These are phyloP conservation scores for Colletotrichum caudatum DNA, from an alignment of 2,329 filamentous ascomycete genomes.

Conservation along the genomic window DNA sequence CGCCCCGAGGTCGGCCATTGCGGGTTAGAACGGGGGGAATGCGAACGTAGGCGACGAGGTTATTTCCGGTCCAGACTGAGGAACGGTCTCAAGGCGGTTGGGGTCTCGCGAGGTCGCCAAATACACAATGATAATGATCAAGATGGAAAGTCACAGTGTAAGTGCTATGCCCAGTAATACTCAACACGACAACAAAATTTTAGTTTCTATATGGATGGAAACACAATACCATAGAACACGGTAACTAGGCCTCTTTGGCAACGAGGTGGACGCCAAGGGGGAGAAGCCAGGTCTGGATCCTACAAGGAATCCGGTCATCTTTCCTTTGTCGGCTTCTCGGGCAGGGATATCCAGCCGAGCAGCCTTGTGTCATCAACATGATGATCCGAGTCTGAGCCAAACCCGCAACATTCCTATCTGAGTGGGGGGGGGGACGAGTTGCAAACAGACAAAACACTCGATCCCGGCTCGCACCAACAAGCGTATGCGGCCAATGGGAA, in stretches of 20 bases:
- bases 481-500: not conserved
- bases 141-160: too few species aligned
- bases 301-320: not conserved
- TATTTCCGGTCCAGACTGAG: not conserved
- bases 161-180: too few species aligned
- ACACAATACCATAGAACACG: too few species aligned
- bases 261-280: not conserved
- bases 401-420: not conserved
- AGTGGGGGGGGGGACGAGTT: not conserved
- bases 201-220: too few species aligned
- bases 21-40: not conserved
- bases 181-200: too few species aligned
- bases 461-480: not conserved
- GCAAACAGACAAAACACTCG: too few species aligned
- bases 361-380: too few species aligned
- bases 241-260: not conserved
- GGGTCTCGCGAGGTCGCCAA: too few species aligned
- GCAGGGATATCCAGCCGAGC: not conserved
- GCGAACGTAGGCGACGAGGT: not conserved
- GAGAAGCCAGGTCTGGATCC: not conserved
- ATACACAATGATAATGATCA: too few species aligned
- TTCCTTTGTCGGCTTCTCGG: not conserved
- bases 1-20: conserved; percentile 29
- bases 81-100: too few species aligned
- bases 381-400: too few species aligned